Percentiles rank a stretch among this genome's conserved stretches.
Conservation (phyloP, 2,329 filamentous ascomycete species). For the Setomelanomma holmii region DNA sequence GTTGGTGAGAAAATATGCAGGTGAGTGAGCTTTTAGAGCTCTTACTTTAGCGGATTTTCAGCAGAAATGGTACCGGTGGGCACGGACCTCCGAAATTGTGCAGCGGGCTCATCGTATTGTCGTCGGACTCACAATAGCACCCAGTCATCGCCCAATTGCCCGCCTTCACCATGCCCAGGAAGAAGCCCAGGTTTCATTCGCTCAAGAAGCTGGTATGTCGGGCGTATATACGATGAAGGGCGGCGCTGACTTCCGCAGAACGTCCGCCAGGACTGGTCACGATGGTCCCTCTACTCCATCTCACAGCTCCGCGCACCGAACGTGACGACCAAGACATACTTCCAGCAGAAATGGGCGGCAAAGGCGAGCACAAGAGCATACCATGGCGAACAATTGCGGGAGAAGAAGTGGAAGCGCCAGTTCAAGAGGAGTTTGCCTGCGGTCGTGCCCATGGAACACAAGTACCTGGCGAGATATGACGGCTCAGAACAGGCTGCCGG, state of each 20-base stretch:
- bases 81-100: background rate
- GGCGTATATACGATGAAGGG: background rate
- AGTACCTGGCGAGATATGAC: conserved; percentile 79
- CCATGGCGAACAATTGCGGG: conserved; percentile 92
- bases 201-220: conserved; percentile 69
- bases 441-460: conserved; percentile 83
- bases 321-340: conserved; percentile 69
- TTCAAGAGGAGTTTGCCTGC: conserved; percentile 82
- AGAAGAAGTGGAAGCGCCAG: conserved; percentile 93
- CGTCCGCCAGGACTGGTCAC: conserved; percentile 95
- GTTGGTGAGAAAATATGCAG: conserved; percentile 2
- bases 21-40: conserved; percentile 5
- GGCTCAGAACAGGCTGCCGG: conserved; percentile 84
- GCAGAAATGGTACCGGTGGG: background rate
- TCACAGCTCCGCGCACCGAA: conserved; percentile 59
- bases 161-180: conserved; percentile 50
- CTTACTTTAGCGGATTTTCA: conserved; percentile 3
- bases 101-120: conserved; percentile 3
- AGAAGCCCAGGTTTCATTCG: conserved; percentile 66
- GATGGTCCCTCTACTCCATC: conserved; percentile 95
- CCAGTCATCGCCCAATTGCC: conserved; percentile 12
- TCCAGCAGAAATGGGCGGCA: conserved; percentile 97
- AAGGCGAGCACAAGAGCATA: conserved; percentile 86
- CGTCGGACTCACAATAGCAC: conserved; percentile 1
- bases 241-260: conserved; percentile 64